Conservation (phyloP, 805 yeast species). For the Starmerella stigmatis region DNA sequence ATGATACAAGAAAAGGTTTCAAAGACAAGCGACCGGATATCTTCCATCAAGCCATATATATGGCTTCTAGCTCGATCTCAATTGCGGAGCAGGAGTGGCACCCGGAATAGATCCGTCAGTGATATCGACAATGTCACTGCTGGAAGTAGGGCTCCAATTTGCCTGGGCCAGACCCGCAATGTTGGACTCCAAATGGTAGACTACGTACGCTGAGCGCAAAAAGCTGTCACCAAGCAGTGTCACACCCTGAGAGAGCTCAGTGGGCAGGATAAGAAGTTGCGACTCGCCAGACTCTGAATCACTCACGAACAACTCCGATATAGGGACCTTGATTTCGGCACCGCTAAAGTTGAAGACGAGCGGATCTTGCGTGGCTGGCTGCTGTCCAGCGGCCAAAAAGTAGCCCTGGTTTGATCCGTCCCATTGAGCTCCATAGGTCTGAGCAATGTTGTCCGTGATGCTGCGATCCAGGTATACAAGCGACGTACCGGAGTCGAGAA, state of each 20-base stretch:
- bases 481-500: constrained; percentile 48
- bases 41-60: no score
- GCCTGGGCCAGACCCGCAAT: constrained; percentile 50
- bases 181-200: constrained; percentile 49
- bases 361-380: constrained; percentile 6
- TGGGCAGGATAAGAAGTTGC: constrained; percentile 17
- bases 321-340: constrained; percentile 22
- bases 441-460: constrained; percentile 10
- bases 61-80: background rate
- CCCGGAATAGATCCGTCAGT: constrained; percentile 25
- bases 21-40: no score
- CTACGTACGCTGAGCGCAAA: constrained; percentile 53
- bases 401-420: constrained; percentile 6
- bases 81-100: constrained; percentile 17
- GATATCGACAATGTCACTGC: constrained; percentile 27
- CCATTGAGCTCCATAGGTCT: constrained; percentile 14
- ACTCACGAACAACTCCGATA: constrained; percentile 25
- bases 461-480: constrained; percentile 36
- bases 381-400: constrained; percentile 2
- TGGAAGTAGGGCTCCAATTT: constrained; percentile 24
- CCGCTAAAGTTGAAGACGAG: constrained; percentile 20
- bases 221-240: constrained; percentile 49
- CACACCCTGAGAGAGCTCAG: constrained; percentile 21
- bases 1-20: no score
- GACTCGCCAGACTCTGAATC: background rate